Base-by-base conservation (phyloP, 768 basidiomycete species). In the Crepidotus variabilis region DNA sequence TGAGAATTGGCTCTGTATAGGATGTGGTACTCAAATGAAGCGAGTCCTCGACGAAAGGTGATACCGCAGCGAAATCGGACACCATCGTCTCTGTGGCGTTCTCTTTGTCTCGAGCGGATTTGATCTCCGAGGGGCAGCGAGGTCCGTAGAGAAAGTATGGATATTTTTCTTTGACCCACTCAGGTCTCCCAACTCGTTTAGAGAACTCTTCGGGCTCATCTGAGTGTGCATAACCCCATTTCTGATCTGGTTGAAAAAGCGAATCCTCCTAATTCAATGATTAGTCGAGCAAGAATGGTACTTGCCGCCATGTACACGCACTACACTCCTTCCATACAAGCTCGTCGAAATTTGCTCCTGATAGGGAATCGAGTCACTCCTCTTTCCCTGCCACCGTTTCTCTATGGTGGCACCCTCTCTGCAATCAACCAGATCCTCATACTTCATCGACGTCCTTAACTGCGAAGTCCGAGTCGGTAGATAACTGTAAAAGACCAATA, bases 291-390 rank as follows among this genome's bases (percentile, higher is more conserved):
- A 24, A 21, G 22, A n/a, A 39, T 22, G 8, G 24, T 32, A 50
- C 32, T 18, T 21, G 49, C 18, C 23, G 49, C 18, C 23, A 51
- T 22, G 47, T 3, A 28, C 28, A 47, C 55, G 32, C 46, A 56
- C 55, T 21, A 23, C 18, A 51, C 49, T 13, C 43, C 55, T 45
- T 33, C 55, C 55, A 32, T 49, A 50, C 50, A 56, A 33, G 33
- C 23, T 51, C 23, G 9, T 56, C 21, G 47, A 43, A 1, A 50
- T 51, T 18, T 45, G 24, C 45, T 51, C 6, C 10, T 47, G 55
- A 16, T 45, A 34, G 32, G 55, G 50, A 51, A 51, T 51, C 11
- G 18, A 11, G 28, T 2, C 18, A n/a, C 0, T 6, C 4, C 16
- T 49, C 9, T 34, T n/a, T 1, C 32, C 36, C 43, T 18, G 50